A percentile compares a stretch with the other conserved stretches of the same genome.
These are phyloP conservation scores for Ploettnerulaceae sp. DNA, from an alignment of 2,329 filamentous ascomycete species.

Conservation along the genomic window DNA sequence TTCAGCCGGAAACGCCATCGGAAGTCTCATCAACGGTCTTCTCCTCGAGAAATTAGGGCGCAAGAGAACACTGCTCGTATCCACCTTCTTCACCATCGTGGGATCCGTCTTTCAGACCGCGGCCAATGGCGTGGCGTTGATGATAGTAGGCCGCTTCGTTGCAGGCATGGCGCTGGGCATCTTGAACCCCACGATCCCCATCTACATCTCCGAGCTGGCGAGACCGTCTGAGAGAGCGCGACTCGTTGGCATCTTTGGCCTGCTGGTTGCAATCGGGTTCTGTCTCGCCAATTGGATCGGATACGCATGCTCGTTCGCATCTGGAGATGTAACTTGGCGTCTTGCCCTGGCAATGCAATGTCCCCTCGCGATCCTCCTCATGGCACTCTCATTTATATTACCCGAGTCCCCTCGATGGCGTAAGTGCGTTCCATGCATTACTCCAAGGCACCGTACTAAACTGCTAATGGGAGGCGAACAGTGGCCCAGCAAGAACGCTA, in stretches of 20 bases:
- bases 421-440: too few relatives aligned
- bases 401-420: constrained; percentile 21
- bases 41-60: constrained; percentile 35
- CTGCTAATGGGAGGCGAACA: too few relatives aligned
- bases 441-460: too few relatives aligned
- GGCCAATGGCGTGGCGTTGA: constrained; percentile 25
- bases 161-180: constrained; percentile 19
- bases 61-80: constrained; percentile 29
- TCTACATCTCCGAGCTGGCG: constrained; percentile 38
- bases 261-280: constrained; percentile 27
- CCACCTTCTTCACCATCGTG: constrained; percentile 18
- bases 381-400: constrained; percentile 7
- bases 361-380: constrained; percentile 24
- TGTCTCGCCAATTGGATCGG: constrained; percentile 25
- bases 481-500: too few relatives aligned
- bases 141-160: constrained; percentile 28
- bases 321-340: constrained; percentile 24
- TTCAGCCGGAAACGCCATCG: constrained; percentile 34
- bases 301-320: constrained; percentile 21
- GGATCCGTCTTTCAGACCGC: constrained; percentile 26
- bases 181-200: constrained; percentile 30
- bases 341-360: constrained; percentile 29
- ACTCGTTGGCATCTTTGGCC: constrained; percentile 25
- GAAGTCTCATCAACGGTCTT: constrained; percentile 32
- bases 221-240: constrained; percentile 19